phyloP scores from a whole-genome alignment of 495 filamentous ascomycete species.

The Recurvomyces mirabilis region DNA sequence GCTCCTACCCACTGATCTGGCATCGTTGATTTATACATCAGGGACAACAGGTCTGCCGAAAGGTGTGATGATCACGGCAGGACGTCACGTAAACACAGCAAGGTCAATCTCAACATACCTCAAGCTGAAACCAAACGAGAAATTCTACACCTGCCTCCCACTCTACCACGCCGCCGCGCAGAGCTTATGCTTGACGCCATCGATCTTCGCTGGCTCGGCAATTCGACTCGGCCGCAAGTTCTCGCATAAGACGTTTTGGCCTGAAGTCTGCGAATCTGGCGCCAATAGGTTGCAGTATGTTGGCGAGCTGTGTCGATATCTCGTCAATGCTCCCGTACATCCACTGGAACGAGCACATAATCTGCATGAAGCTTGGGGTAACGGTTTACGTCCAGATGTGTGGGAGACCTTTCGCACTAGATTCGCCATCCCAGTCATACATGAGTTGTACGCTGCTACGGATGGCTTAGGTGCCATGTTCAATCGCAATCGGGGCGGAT shows the following conservation, averaged over 20 bases:
- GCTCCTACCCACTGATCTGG: too few relatives aligned
- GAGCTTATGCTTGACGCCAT: conserved; percentile 38
- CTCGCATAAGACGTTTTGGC: conserved; percentile 72
- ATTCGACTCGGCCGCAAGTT: conserved; percentile 70
- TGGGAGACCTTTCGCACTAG: conserved; percentile 85
- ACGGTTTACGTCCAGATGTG: conserved; percentile 63
- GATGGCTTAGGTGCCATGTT: conserved; percentile 75
- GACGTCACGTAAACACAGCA: conserved; percentile 9
- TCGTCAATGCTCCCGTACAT: conserved; percentile 62
- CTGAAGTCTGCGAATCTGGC: conserved; percentile 59
- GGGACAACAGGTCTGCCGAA: conserved; percentile 91
- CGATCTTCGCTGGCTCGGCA: conserved; percentile 49
- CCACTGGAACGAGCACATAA: conserved; percentile 65
- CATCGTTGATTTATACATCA: too few relatives aligned
- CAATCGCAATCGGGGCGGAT: conserved; percentile 65
- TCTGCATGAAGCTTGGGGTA: conserved; percentile 73
- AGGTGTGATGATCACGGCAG: conserved; percentile 56
- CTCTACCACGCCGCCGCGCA: conserved; percentile 71
- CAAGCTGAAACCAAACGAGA: conserved; percentile 46
- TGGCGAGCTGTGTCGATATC: conserved; percentile 86
- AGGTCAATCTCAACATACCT: conserved; percentile 25
- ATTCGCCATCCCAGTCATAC: conserved; percentile 69
- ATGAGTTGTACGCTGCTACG: conserved; percentile 84
- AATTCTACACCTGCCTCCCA: conserved; percentile 88
- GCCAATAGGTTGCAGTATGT: conserved; percentile 91